Percentiles rank a stretch among this genome's conserved stretches.
These are phyloP conservation scores for Aspergillus versicolor DNA, from an alignment of 2,329 filamentous ascomycete genomes.

Conservation along the genomic window DNA sequence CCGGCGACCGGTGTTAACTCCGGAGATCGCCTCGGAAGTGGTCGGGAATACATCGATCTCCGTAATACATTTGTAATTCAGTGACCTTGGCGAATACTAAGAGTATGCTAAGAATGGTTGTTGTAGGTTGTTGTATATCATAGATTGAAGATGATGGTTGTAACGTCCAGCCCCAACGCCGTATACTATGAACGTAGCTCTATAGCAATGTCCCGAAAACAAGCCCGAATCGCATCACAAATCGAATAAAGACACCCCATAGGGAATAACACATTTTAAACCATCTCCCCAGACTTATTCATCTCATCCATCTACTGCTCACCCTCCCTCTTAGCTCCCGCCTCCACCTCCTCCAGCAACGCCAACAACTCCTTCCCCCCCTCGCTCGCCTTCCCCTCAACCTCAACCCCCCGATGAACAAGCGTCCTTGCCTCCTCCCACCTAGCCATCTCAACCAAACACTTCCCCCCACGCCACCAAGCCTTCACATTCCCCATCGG, in stretches of 20 bases:
- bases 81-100: too few relatives aligned
- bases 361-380: constrained; percentile 56
- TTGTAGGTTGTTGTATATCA: background rate
- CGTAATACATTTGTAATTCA: too few relatives aligned
- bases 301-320: background rate
- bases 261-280: background rate
- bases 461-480: constrained; percentile 86
- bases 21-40: too few relatives aligned
- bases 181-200: background rate
- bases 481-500: constrained; percentile 85
- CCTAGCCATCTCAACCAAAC: constrained; percentile 86
- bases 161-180: background rate
- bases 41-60: too few relatives aligned
- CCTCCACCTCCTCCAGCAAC: constrained; percentile 61
- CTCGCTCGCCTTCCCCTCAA: constrained; percentile 64
- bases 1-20: too few relatives aligned
- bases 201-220: background rate
- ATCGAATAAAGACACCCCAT: too few relatives aligned
- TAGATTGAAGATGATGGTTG: background rate
- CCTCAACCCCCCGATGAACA: constrained; percentile 74
- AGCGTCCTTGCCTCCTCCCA: constrained; percentile 79
- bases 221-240: background rate
- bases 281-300: background rate
- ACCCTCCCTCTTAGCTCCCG: constrained; percentile 55
- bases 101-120: too few relatives aligned